Evolutionary conservation across 148 eudicot genomes (phyloP), one percentile per base, ranked within the genome.

Genomic region (Silene conica): DNA sequence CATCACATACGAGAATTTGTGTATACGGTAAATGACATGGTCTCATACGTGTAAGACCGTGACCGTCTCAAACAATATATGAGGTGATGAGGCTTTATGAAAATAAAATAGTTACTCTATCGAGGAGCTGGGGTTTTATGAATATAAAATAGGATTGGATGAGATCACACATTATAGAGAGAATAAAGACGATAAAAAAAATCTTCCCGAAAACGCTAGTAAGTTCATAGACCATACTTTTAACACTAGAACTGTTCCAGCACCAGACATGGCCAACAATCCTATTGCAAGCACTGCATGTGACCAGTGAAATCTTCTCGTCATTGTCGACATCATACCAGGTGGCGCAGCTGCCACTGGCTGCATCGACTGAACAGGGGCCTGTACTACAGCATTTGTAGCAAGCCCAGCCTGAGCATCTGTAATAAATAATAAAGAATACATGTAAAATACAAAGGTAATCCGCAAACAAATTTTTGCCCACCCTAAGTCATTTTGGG

Each of bases 231-330:
- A 68, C 9, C 65, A 41, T 83, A 95, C 99, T 91, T 92, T 92
- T 63, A 92, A 86, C 25, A 95, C 75, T 31, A 90, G 75, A 61
- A 85, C 87, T 60, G 96, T 90, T 79, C 97, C 99, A 73, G 91
- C 94, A 60, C 99, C 96, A 62, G 99, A 90, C 67, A 84, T 66
- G 72, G 99, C 94, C 67, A 95, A 78, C 67, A 89, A 75, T 38
- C 97, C 96, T 73, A 92, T 78, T 59, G 94, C 97, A 82, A 86
- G 72, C 65, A 95, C 50, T 77, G 92, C 97, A 87, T 90, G 89
- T 46, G 87, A 84, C 99, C 99, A 95, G 75, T 85, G 87, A 83
- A 95, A 86, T 55, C 80, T 84, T 82, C 78, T 72, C 15, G 78
- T 57, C 56, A 85, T 63, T 15, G 80, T 78, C 55, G 93, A 84